These are phyloP conservation scores for Blastobotrys chiropterorum DNA, from an alignment of 805 yeast genomes.

Conservation along the genomic window DNA sequence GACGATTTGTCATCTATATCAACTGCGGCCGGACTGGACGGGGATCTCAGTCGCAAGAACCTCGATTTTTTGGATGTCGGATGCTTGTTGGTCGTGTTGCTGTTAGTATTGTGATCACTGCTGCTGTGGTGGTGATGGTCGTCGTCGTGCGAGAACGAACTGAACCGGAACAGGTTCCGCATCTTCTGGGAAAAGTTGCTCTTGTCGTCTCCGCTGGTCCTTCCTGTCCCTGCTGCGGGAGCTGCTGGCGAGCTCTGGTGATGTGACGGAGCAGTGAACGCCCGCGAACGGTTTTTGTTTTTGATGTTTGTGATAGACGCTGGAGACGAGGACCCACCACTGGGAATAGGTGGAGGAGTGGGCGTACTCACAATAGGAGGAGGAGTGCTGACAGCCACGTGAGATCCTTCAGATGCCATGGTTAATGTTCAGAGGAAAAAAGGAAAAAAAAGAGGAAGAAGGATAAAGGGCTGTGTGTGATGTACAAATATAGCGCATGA, in stretches of 20 bases:
- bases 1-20: constrained; percentile 7
- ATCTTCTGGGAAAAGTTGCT: constrained; percentile 26
- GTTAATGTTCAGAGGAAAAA: neutral
- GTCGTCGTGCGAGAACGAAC: constrained; percentile 6
- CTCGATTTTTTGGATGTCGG: constrained; percentile 12
- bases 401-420: neutral
- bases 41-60: constrained; percentile 22
- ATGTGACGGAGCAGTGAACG: constrained; percentile 18
- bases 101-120: neutral
- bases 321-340: neutral
- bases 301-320: neutral
- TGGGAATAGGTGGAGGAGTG: neutral
- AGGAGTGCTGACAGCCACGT: neutral
- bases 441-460: neutral
- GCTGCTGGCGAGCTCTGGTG: neutral
- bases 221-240: constrained; percentile 4
- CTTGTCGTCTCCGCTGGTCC: constrained; percentile 2
- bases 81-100: neutral
- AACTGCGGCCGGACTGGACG: constrained; percentile 16
- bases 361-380: neutral
- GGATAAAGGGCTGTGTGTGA: neutral
- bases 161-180: constrained; percentile 28
- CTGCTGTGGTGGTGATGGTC: neutral
- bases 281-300: constrained; percentile 12
- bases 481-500: neutral